These are phyloP conservation scores for Elaphomyces granulatus DNA, from an alignment of 495 filamentous ascomycete species.

Conservation along the genomic window DNA sequence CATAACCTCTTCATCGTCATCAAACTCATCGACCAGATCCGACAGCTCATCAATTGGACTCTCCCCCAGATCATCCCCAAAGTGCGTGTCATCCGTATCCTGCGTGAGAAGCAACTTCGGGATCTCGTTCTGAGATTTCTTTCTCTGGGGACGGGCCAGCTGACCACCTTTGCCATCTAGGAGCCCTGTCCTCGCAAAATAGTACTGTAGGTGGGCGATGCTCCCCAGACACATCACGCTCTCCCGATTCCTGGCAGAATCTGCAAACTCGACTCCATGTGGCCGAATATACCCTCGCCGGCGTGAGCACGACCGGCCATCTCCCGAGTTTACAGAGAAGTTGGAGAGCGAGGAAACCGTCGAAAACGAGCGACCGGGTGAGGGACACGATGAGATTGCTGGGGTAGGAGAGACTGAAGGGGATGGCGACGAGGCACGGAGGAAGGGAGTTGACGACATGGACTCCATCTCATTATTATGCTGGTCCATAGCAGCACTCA, in stretches of 20 bases:
- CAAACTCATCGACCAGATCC: slow-evolving; percentile 35
- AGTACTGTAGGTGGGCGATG: slow-evolving; percentile 95
- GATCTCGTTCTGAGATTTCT: slow-evolving; percentile 29
- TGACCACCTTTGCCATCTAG: slow-evolving; percentile 88
- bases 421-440: slow-evolving; percentile 42
- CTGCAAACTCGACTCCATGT: slow-evolving; percentile 78
- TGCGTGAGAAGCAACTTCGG: slow-evolving; percentile 30
- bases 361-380: slow-evolving; percentile 61
- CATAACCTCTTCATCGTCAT: slow-evolving; percentile 53
- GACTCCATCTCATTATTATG: slow-evolving; percentile 20
- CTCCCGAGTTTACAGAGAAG: slow-evolving; percentile 42
- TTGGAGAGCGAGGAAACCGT: slow-evolving; percentile 59
- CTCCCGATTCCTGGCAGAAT: slow-evolving; percentile 75
- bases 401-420: slow-evolving; percentile 44
- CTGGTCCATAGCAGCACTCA: too few relatives aligned
- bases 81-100: slow-evolving; percentile 22
- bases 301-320: slow-evolving; percentile 39
- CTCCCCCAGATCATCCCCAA: slow-evolving; percentile 30
- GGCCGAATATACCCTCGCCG: slow-evolving; percentile 81
- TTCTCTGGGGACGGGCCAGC: slow-evolving; percentile 53
- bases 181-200: slow-evolving; percentile 88
- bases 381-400: slow-evolving; percentile 47
- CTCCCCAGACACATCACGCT: slow-evolving; percentile 92
- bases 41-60: slow-evolving; percentile 43
- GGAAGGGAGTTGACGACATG: slow-evolving; percentile 13